These are phyloP conservation scores for Trametes versicolor DNA, from an alignment of 1,284 basidiomycete species.

Conservation along the genomic window DNA sequence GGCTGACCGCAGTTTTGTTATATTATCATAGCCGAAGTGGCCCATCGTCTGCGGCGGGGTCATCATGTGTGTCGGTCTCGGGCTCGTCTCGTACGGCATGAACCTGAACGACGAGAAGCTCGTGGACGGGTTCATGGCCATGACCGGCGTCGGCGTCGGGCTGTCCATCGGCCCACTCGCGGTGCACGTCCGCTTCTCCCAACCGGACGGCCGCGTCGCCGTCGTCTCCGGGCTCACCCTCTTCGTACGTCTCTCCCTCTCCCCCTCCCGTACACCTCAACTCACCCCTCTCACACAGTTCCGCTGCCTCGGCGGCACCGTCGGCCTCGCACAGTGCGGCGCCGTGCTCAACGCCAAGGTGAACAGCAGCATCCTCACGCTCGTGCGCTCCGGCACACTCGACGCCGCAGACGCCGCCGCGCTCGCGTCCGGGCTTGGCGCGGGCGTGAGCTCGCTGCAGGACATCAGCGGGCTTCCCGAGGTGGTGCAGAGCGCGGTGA, in stretches of 20 bases:
- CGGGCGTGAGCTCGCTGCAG: slow-evolving; percentile 46
- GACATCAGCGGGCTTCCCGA: slow-evolving; percentile 49
- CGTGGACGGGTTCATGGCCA: slow-evolving; percentile 57
- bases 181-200: slow-evolving; percentile 57
- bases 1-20: not conserved
- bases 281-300: slow-evolving; percentile 44
- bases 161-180: slow-evolving; percentile 50
- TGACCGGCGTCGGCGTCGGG: slow-evolving; percentile 57
- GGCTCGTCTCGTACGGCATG: slow-evolving; percentile 55
- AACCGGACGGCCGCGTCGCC: slow-evolving; percentile 50
- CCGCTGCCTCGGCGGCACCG: slow-evolving; percentile 58
- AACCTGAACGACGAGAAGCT: slow-evolving; percentile 45
- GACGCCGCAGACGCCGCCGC: slow-evolving; percentile 39
- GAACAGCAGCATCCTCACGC: slow-evolving; percentile 43
- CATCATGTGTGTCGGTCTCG: slow-evolving; percentile 51
- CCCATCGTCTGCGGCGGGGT: slow-evolving; percentile 51
- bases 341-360: slow-evolving; percentile 58
- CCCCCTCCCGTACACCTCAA: not conserved
- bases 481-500: slow-evolving; percentile 47
- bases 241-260: slow-evolving; percentile 49
- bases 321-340: slow-evolving; percentile 61
- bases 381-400: slow-evolving; percentile 43
- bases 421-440: slow-evolving; percentile 38
- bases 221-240: slow-evolving; percentile 53
- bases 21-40: slow-evolving; percentile 49